phyloP scores from a whole-genome alignment of 306 rosid genomes.

The Pyrus communis region DNA sequence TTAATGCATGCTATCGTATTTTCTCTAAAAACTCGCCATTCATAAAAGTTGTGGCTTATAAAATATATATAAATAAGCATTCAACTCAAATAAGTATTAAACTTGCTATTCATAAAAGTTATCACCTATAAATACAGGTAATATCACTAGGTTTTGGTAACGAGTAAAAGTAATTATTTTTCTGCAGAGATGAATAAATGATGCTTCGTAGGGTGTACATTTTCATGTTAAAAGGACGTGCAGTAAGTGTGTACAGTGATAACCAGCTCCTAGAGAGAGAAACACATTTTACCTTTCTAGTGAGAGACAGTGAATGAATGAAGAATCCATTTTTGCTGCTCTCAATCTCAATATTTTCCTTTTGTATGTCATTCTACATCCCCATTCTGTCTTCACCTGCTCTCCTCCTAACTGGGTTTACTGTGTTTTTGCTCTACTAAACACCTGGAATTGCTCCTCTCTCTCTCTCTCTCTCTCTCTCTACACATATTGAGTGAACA shows the following conservation, averaged over 20 bases:
- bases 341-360: background rate
- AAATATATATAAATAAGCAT: too few relatives aligned
- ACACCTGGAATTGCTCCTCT: slow-evolving; percentile 1
- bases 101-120: background rate
- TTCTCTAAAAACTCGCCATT: too few relatives aligned
- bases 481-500: slow-evolving; percentile 12
- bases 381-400: slow-evolving; percentile 10
- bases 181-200: too few relatives aligned
- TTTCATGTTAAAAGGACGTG: background rate
- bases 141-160: too few relatives aligned
- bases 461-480: background rate
- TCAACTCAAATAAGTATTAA: too few relatives aligned
- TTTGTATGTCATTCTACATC: background rate
- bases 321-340: background rate
- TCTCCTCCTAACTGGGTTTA: slow-evolving; percentile 3
- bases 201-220: slow-evolving; percentile 10
- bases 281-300: background rate
- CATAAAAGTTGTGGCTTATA: too few relatives aligned
- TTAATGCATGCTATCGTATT: too few relatives aligned
- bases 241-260: background rate
- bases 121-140: background rate
- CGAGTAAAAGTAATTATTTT: too few relatives aligned
- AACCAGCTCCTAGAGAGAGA: background rate
- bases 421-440: slow-evolving; percentile 17
- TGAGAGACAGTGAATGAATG: slow-evolving; percentile 15